A percentile compares a stretch with the other conserved stretches of the same genome.
These are phyloP conservation scores for Hypomyces rosellus DNA, from an alignment of 2,329 filamentous ascomycete species.

Conservation along the genomic window DNA sequence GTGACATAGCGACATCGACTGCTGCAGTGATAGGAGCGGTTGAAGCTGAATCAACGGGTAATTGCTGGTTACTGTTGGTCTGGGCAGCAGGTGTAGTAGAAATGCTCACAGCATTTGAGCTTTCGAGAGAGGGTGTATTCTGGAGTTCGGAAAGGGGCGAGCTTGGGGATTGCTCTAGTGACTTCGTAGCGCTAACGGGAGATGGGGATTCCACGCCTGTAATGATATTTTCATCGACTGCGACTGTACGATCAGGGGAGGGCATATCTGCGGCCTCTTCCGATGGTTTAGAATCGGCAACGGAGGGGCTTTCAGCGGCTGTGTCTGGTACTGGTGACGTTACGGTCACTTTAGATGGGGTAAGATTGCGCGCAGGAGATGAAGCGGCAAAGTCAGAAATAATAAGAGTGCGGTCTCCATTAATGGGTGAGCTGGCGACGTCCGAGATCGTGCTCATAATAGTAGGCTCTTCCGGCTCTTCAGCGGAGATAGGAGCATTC, in stretches of 20 bases:
- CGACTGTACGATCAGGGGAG: neutral
- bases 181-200: neutral
- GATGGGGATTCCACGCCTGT: neutral
- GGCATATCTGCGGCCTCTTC: neutral
- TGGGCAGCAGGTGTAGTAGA: neutral
- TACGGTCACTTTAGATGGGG: neutral
- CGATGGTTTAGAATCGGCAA: neutral
- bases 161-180: neutral
- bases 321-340: neutral
- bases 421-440: neutral
- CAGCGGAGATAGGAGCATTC: neutral
- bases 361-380: neutral
- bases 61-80: neutral
- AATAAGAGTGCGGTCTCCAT: conserved; percentile 7
- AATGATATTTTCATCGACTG: neutral
- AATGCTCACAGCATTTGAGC: neutral
- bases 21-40: neutral
- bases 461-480: neutral
- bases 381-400: conserved; percentile 4
- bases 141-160: conserved; percentile 7
- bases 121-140: conserved; percentile 3
- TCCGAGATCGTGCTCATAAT: neutral
- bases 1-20: neutral
- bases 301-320: neutral
- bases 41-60: neutral